Evolutionary conservation across 192 early-diverging fungal species (phyloP).

Genomic region (Coemansia sp.): DNA sequence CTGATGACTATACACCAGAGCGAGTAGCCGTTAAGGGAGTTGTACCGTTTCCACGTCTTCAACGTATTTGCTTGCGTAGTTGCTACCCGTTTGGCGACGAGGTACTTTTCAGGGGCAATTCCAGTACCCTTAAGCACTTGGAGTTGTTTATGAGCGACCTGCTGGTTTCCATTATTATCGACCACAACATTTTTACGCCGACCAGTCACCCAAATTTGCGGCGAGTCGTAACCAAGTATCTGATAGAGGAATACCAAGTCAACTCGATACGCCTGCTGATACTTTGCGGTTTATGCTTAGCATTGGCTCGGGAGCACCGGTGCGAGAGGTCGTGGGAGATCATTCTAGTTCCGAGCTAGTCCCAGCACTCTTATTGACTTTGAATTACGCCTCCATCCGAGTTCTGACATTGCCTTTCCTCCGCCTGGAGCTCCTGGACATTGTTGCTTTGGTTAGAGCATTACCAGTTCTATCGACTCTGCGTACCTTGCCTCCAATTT

Average conservation of each 20-base stretch:
- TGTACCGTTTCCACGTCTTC: background rate
- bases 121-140: background rate
- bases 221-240: background rate
- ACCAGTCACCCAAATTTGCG: background rate
- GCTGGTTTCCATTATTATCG: background rate
- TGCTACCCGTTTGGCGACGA: slow-evolving; percentile 14
- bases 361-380: background rate
- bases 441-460: background rate
- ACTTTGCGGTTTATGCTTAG: background rate
- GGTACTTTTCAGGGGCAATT: slow-evolving; percentile 11
- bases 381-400: background rate
- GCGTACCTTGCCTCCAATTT: no score
- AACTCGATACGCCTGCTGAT: background rate
- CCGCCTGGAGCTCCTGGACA: background rate
- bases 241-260: background rate
- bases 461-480: background rate
- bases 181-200: background rate
- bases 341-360: background rate
- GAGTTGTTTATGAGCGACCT: background rate
- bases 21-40: background rate
- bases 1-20: background rate
- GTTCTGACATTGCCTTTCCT: background rate
- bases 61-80: background rate
- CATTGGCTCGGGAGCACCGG: background rate
- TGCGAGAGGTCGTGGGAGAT: background rate